Evolutionary conservation across 2,329 filamentous ascomycete species (phyloP).

Genomic region (Orbilia oligospora): DNA sequence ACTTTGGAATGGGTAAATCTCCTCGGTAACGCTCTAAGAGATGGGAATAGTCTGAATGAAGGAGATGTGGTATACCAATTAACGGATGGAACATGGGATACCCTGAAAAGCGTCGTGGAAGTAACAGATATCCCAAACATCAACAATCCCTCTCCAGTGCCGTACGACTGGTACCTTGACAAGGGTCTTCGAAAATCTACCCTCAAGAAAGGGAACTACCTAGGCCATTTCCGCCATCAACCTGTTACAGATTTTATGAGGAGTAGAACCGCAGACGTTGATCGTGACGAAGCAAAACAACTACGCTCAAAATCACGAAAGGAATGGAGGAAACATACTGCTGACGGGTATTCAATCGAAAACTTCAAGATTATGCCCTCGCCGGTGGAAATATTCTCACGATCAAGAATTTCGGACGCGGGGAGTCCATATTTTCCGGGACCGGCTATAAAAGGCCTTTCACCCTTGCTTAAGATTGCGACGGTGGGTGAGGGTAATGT

Average conservation of each 20-base stretch:
- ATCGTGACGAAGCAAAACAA: constrained; percentile 16
- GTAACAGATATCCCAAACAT: not conserved
- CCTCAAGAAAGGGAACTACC: not conserved
- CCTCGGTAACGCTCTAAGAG: not conserved
- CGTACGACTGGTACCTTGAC: constrained; percentile 26
- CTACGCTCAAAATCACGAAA: not conserved
- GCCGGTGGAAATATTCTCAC: not conserved
- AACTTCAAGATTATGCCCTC: constrained; percentile 12
- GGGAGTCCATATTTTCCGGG: not conserved
- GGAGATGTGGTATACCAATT: constrained; percentile 24
- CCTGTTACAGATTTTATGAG: constrained; percentile 17
- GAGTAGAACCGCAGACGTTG: not conserved
- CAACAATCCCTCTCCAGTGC: not conserved
- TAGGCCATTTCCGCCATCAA: not conserved
- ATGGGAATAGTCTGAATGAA: constrained; percentile 27
- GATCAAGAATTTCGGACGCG: not conserved
- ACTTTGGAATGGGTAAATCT: constrained; percentile 19
- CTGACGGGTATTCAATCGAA: not conserved
- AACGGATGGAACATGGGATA: not conserved
- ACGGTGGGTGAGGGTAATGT: constrained; percentile 10
- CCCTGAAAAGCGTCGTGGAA: constrained; percentile 23
- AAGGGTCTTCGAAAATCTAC: constrained; percentile 14
- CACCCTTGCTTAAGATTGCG: not conserved
- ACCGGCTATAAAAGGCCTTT: not conserved
- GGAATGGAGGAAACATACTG: not conserved